phyloP scores from a whole-genome alignment of 164 flowering plant species.

The Kalanchoe fedtschenkoi region DNA sequence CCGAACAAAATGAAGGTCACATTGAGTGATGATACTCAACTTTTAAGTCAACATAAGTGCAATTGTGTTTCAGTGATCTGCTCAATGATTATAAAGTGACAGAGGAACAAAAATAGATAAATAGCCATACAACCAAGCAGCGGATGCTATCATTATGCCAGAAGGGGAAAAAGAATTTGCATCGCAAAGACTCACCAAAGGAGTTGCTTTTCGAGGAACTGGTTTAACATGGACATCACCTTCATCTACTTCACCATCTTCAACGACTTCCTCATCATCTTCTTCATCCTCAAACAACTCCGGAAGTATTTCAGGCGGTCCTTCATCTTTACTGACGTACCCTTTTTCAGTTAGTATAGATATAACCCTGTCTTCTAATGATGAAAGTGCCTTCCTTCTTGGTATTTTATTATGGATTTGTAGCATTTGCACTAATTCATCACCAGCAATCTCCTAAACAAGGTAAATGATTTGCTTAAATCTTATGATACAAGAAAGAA shows the following conservation, averaged over 20 bases:
- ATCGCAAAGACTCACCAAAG: conserved; percentile 37
- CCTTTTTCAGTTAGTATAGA: conserved; percentile 75
- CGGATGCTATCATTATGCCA: not conserved
- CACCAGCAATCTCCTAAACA: conserved; percentile 73
- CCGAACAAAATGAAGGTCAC: not conserved
- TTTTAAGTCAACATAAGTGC: no score
- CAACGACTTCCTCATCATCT: conserved; percentile 85
- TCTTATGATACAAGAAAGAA: not conserved
- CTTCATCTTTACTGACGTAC: conserved; percentile 47
- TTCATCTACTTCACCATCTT: conserved; percentile 97
- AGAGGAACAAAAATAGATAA: not conserved
- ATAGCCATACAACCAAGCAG: not conserved
- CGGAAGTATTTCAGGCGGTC: conserved; percentile 30
- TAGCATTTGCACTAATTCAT: conserved; percentile 52
- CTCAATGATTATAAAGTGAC: not conserved
- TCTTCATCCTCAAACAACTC: conserved; percentile 78
- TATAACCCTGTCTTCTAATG: conserved; percentile 67
- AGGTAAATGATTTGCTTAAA: not conserved
- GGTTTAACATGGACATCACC: conserved; percentile 95
- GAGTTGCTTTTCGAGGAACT: conserved; percentile 35
- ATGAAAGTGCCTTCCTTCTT: conserved; percentile 74
- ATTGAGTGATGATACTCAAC: not conserved
- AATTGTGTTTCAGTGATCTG: no score
- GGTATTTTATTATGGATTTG: conserved; percentile 74
- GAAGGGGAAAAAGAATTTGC: not conserved